Base-by-base conservation (phyloP, 2,329 filamentous ascomycete genomes). In the Onygena corvina region DNA sequence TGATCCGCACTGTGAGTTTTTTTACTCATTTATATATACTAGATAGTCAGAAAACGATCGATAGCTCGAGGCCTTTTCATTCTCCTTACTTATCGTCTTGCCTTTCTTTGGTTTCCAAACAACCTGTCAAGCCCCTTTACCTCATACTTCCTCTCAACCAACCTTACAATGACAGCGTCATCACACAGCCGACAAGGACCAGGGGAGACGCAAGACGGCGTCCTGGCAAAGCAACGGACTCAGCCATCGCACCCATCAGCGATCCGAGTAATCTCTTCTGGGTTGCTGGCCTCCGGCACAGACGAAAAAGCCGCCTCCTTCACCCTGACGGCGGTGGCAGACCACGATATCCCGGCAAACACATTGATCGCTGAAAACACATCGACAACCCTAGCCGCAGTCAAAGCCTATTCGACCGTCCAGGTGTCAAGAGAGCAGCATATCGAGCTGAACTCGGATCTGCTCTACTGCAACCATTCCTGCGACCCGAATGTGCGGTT, bases 391-490 rank as follows among this genome's bases (percentile, higher is more conserved):
- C 53, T 56, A 9, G 54, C 54, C 5, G 44, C 50, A 16, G 27
- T 44, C 18, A 55, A 73, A 53, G 81, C 76, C 8, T 83, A 83
- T 57, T 76, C 79, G 25, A 81, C 79, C 1, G 78, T 83, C 21
- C 80, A 83, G 65, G 74, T 74, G 53, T 76, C 71, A 52, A 66
- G 66, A 48, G 62, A 76, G 55, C 67, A 66, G 50, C 80, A 83
- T 61, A 64, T 83, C 57, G 74, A 77, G 58, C 67, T 83, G 36
- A 83, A 83, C 67, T 80, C 76, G 58, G 79, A 83, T 59, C 61
- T 83, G 59, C 62, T 83, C 40, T 83, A 81, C 64, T 78, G 81
- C 56, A 83, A 83, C 63, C 80, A 83, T 65, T 80, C 76, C 3
- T 83, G 80, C 64, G 77, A 80, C 58, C 80, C 80, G 20, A 77